These are phyloP conservation scores for Syncephalastrum racemosum DNA, from an alignment of 371 early-diverging fungal species.

Conservation along the genomic window DNA sequence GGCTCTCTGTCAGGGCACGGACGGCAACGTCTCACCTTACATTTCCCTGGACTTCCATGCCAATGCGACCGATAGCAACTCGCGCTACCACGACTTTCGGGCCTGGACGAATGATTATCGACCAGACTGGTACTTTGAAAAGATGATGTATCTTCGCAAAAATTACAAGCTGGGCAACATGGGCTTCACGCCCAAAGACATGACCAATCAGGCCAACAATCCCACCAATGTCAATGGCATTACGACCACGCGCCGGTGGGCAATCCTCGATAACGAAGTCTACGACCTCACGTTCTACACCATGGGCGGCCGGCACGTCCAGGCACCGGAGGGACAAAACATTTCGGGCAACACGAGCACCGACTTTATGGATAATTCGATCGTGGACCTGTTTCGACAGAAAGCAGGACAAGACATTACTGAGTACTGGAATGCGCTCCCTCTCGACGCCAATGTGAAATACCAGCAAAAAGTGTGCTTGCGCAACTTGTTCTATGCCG, in stretches of 20 bases:
- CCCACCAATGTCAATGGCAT: constrained; percentile 25
- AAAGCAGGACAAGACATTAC: constrained; percentile 63
- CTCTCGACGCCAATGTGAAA: constrained; percentile 22
- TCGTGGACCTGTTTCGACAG: constrained; percentile 60
- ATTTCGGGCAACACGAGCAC: constrained; percentile 24
- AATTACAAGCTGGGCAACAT: constrained; percentile 47
- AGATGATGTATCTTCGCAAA: constrained; percentile 46
- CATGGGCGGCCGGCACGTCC: constrained; percentile 22
- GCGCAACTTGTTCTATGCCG: constrained; percentile 76
- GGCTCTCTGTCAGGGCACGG: constrained; percentile 27
- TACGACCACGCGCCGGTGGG: constrained; percentile 42
- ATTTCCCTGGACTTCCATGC: constrained; percentile 25
- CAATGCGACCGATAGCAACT: constrained; percentile 26
- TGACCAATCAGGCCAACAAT: constrained; percentile 29
- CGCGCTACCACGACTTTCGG: constrained; percentile 42
- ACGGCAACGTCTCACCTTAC: constrained; percentile 19
- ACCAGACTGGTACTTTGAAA: constrained; percentile 50
- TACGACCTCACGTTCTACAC: constrained; percentile 64
- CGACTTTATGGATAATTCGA: constrained; percentile 44
- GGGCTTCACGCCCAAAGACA: constrained; percentile 31
- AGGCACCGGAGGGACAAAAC: constrained; percentile 22
- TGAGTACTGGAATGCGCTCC: constrained; percentile 46
- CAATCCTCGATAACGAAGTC: constrained; percentile 56
- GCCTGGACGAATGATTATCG: constrained; percentile 25
- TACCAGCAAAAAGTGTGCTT: constrained; percentile 57